Evolutionary conservation across 2,329 filamentous ascomycete genomes (phyloP), one percentile per base, ranked within the genome.

Genomic region (Chalara sp.): DNA sequence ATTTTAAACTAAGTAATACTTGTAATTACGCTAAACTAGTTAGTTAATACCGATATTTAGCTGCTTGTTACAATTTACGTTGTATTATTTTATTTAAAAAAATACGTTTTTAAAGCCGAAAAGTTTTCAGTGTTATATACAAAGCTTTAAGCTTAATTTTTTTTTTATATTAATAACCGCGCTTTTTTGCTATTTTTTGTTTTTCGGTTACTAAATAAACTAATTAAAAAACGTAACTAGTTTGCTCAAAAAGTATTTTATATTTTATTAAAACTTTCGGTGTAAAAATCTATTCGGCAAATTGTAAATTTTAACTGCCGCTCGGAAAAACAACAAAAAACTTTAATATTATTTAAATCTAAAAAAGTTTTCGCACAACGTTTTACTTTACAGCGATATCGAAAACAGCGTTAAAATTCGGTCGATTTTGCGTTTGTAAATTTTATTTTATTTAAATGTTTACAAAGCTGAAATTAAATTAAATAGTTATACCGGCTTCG

Each of bases 181-280:
- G 46, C 46, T n/a, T 32, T 32, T 4, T 40, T 52, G 12, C 31
- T 52, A 7, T 52, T 29, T 6, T 52, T 52, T 28, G 46, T 52
- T 29, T 52, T 31, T 11, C 48, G 32, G 40, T 31, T 52, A 5
- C 32, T 52, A 1, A 52, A 52, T 31, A 52, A 52, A 46, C 45
- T 51, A 5, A 39, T 51, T 43, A 29, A 44, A n/a, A 37, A 51
- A 21, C 49, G 45, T 10, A 45, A 51, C 42, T 51, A 33, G 49
- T 43, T 37, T 8, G 45, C 45, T 6, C 45, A 51, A 13, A 51
- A 37, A 21, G 45, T 51, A 21, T 47, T 29, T 13, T 31, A 51
- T 32, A 6, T 51, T 51, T 37, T 33, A 48, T n/a, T 31, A 48
- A 32, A 45, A 6, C 39, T 48, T 21, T 6, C 39, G 21, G 45